Base-by-base conservation (phyloP, 164 flowering plant genomes). In the Buxus sempervirens region DNA sequence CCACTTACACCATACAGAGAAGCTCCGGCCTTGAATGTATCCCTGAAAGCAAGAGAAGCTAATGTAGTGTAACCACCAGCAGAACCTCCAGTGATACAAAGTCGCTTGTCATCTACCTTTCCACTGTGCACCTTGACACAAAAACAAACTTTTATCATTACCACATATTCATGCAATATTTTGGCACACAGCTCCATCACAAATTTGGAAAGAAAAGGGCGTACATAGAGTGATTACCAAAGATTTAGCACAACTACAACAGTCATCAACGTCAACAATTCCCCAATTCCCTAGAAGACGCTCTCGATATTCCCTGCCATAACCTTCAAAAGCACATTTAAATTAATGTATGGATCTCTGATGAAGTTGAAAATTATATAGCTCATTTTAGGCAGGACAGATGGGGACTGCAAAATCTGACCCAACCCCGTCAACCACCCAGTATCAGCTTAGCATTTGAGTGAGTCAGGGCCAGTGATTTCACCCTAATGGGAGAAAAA, bases 41-140 rank as follows among this genome's bases (percentile, higher is more conserved):
- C 78, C 72, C 74, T 90, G 69, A 95, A 95, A 59, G 97, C 97
- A 77, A 95, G 97, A 72, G 97, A 85, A 77, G 98, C 98, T 72
- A 95, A 76, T 63, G 98, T 92, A 69, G 98, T 92, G 78, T 88
- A 95, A 28, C 99, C 98, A 73, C 98, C 99, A 66, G 99, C 99
- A 71, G 99, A 95, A 62, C 83, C 84, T 64, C 99, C 99, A 57
- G 96, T 88, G 23, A 92, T 87, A 65, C 98, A 92, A 18, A 92
- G 82, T 26, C 96, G 82, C 54, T 82, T 76, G 1, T 81, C 81
- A 79, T 95, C 99, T 53, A 80, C 99, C 79, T 81, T 90, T 71
- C 97, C 96, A 65, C 73, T 79, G 23, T 88, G 90, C 76, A 88
- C 97, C 98, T 95, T 58, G 27, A 76, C 55, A 74, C 65, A 32